Conservation (phyloP, 2,329 filamentous ascomycete genomes). For the Pseudogymnoascus sp. region DNA sequence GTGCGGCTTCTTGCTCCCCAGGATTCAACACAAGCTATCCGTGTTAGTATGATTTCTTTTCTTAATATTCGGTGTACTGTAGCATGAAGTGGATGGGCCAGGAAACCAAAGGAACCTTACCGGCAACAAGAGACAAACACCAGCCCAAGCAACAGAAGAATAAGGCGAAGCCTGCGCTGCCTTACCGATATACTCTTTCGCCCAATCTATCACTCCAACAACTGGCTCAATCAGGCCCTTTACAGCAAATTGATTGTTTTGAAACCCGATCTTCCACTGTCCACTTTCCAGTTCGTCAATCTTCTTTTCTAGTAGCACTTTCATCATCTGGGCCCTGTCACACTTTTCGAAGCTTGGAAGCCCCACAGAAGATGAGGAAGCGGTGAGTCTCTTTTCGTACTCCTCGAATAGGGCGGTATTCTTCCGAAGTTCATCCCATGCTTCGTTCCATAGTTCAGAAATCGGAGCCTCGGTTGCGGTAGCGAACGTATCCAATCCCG, state of each 20-base stretch:
- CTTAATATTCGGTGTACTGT: neutral
- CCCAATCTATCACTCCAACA: conserved; percentile 15
- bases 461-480: neutral
- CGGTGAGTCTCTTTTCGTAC: neutral
- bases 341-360: neutral
- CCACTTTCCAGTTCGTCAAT: conserved; percentile 11
- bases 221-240: conserved; percentile 17
- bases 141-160: conserved; percentile 18
- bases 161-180: conserved; percentile 15
- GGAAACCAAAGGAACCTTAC: neutral
- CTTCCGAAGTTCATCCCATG: neutral
- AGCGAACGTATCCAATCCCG: neutral
- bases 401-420: neutral
- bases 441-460: neutral
- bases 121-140: conserved; percentile 15
- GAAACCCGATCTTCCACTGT: conserved; percentile 17
- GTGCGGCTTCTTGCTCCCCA: conserved; percentile 15
- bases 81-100: neutral
- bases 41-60: neutral
- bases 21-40: conserved; percentile 16
- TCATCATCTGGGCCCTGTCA: neutral
- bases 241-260: conserved; percentile 13
- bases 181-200: conserved; percentile 16
- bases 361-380: neutral
- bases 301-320: conserved; percentile 3